Percentiles rank a stretch among this genome's conserved stretches.
These are phyloP conservation scores for Linum trigynum DNA, from an alignment of 345 rosid species.

Conservation along the genomic window DNA sequence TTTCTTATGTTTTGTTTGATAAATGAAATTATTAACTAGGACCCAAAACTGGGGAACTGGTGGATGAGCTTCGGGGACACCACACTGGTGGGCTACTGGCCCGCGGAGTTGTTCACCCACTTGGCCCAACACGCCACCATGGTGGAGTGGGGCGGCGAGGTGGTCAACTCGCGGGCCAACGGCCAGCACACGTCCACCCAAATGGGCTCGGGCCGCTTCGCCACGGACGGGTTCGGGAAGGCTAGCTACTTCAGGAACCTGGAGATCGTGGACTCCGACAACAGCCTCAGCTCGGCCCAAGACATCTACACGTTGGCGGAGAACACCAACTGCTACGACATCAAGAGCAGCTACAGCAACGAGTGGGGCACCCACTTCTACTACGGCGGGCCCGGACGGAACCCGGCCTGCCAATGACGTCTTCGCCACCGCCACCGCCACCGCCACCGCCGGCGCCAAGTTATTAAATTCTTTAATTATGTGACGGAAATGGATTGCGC, in stretches of 20 bases:
- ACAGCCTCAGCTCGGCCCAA: constrained; percentile 58
- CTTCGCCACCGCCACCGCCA: not conserved
- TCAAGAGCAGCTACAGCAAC: constrained; percentile 56
- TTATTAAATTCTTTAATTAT: not conserved
- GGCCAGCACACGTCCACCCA: constrained; percentile 83
- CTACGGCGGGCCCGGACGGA: constrained; percentile 90
- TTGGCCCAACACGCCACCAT: constrained; percentile 77
- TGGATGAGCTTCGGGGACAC: constrained; percentile 95
- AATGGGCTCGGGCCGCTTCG: constrained; percentile 94
- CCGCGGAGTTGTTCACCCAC: constrained; percentile 88
- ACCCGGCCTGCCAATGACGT: constrained; percentile 56
- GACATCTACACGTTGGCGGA: constrained; percentile 70
- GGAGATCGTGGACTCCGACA: constrained; percentile 81
- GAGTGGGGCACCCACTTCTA: constrained; percentile 93
- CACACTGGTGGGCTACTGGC: constrained; percentile 90
- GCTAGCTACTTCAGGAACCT: constrained; percentile 85
- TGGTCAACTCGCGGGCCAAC: constrained; percentile 74
- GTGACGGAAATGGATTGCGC: not conserved
- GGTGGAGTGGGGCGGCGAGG: constrained; percentile 98
- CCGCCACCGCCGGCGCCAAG: not conserved
- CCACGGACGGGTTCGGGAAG: constrained; percentile 75
- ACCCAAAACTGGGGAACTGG: constrained; percentile 88
- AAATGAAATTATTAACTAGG: constrained; percentile 27
- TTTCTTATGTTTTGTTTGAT: too few relatives aligned
- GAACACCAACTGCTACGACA: constrained; percentile 81